phyloP scores from a whole-genome alignment of 108 stramenopile species.

The Tribonema minus region DNA sequence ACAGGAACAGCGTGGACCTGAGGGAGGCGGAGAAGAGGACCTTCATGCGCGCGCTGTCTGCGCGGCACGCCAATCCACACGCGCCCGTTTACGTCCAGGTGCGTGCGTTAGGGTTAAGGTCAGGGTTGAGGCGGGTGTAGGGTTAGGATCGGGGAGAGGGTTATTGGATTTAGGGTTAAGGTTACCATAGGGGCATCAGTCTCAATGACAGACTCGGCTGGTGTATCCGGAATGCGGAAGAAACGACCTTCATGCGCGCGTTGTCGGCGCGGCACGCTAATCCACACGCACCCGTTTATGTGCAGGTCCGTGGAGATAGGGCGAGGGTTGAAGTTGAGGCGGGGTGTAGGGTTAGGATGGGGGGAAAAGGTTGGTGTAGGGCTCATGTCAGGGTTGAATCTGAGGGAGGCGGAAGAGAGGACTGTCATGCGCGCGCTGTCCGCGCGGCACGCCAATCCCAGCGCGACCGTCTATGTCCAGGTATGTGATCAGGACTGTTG shows the following conservation, averaged over 20 bases:
- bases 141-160: too few species aligned
- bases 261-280: conserved; percentile 14
- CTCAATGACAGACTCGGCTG: conserved; percentile 12
- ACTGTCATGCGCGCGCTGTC: conserved; percentile 27
- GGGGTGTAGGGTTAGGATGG: too few species aligned
- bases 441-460: conserved; percentile 16
- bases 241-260: conserved; percentile 25
- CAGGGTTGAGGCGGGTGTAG: too few species aligned
- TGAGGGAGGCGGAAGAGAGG: conserved; percentile 10
- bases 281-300: conserved; percentile 3
- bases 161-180: too few species aligned
- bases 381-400: background rate
- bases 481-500: too few species aligned
- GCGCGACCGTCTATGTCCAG: conserved; percentile 2
- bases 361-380: conserved; percentile 6
- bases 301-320: too few species aligned
- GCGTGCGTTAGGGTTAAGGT: too few species aligned
- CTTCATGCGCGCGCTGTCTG: conserved; percentile 30
- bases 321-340: too few species aligned
- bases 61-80: conserved; percentile 15
- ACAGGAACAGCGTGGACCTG: conserved; percentile 8
- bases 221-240: conserved; percentile 2
- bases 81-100: conserved; percentile 8
- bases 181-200: too few species aligned
- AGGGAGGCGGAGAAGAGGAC: conserved; percentile 15